Percentiles rank a stretch among this genome's conserved stretches.
phyloP scores from a whole-genome alignment of 2,329 filamentous ascomycete species.

The Cladosporium sp. region DNA sequence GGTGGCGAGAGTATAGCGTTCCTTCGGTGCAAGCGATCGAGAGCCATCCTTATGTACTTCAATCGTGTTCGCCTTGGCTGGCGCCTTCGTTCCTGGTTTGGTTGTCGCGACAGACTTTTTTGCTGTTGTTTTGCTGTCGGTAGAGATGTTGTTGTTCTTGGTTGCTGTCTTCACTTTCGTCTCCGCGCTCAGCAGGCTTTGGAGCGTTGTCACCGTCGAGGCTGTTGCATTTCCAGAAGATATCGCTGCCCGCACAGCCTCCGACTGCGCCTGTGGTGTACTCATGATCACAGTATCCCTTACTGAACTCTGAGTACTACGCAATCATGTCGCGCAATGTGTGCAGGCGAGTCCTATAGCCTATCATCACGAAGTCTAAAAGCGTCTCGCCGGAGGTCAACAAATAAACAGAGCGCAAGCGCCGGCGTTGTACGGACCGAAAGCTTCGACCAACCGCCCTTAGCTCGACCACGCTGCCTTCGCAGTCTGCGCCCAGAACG shows the following conservation, averaged over 20 bases:
- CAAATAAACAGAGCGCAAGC: slow-evolving; percentile 8
- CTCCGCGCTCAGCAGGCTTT: slow-evolving; percentile 21
- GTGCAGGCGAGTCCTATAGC: background rate
- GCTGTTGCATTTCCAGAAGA: slow-evolving; percentile 18
- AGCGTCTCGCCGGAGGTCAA: background rate
- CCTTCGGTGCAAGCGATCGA: slow-evolving; percentile 38
- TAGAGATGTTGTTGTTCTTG: background rate
- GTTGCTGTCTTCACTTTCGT: slow-evolving; percentile 12
- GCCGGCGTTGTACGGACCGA: slow-evolving; percentile 6
- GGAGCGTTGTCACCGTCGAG: slow-evolving; percentile 24
- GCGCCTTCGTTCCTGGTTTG: background rate
- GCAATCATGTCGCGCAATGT: slow-evolving; percentile 3
- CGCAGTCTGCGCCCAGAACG: background rate
- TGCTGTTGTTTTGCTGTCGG: background rate
- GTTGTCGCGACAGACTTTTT: background rate
- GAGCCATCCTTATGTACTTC: slow-evolving; percentile 1
- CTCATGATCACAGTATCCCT: slow-evolving; percentile 14
- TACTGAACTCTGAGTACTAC: background rate
- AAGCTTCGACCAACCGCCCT: slow-evolving; percentile 5
- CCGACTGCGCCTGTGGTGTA: slow-evolving; percentile 14
- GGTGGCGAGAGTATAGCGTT: slow-evolving; percentile 64
- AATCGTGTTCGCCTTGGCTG: slow-evolving; percentile 2
- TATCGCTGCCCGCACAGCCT: slow-evolving; percentile 20
- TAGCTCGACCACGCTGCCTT: background rate
- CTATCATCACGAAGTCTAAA: slow-evolving; percentile 11